Conservation (phyloP, 225 moss, liverwort and hornwort species). For the Asterella californica region DNA sequence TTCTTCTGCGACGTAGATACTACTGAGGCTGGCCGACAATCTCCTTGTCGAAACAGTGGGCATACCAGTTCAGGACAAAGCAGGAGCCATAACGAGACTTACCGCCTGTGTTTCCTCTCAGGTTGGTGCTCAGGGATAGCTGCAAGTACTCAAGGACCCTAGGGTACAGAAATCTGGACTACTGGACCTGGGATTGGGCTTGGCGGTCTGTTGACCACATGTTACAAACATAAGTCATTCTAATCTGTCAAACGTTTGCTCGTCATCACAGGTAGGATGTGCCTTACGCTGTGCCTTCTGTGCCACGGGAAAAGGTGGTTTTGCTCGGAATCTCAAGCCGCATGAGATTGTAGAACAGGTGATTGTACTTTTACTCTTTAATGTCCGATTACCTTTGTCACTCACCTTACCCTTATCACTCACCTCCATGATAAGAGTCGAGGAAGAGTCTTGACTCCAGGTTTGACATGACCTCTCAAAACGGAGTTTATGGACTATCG, state of each 20-base stretch:
- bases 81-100: slow-evolving; percentile 57
- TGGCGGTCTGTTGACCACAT: not conserved
- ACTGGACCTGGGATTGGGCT: not conserved
- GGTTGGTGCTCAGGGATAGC: slow-evolving; percentile 36
- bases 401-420: not conserved
- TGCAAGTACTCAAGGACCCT: not conserved
- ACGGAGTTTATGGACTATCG: not conserved
- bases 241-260: too few relatives aligned
- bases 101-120: slow-evolving; percentile 99
- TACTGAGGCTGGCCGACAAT: slow-evolving; percentile 78
- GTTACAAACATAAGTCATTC: too few relatives aligned
- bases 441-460: too few relatives aligned
- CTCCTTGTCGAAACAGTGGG: slow-evolving; percentile 96
- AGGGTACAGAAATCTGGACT: not conserved
- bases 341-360: slow-evolving; percentile 99
- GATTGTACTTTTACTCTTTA: not conserved
- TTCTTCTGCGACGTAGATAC: slow-evolving; percentile 42
- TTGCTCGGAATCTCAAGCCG: slow-evolving; percentile 78
- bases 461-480: too few relatives aligned
- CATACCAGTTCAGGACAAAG: slow-evolving; percentile 75
- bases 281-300: slow-evolving; percentile 90
- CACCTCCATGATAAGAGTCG: not conserved
- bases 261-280: slow-evolving; percentile 76
- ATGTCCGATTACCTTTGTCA: not conserved
- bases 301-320: slow-evolving; percentile 99